Evolutionary conservation across 2,329 filamentous ascomycete species (phyloP), one percentile per base, ranked within the genome.

Genomic region (Albophoma yamanashiensis): DNA sequence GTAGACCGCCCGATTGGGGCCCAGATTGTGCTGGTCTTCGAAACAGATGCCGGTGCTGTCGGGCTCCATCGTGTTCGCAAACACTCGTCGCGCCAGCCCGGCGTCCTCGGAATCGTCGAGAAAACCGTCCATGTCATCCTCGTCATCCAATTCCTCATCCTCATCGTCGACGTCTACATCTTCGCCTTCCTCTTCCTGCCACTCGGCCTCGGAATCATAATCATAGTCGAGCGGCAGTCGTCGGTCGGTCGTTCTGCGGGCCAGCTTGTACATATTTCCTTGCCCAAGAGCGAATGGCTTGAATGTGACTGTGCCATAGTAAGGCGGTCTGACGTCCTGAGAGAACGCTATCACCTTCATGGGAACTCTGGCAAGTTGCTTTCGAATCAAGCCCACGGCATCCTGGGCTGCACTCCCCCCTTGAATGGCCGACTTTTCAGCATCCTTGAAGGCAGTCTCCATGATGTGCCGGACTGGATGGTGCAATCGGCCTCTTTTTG

Each of bases 111-210:
- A 90, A 67, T 95, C 91, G 66, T 96, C 92, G 1, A 97, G 78
- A 68, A 97, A 97, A 22, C 86, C 92, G 4, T 91, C 90, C 86
- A 96, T 89, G 62, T 95, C 92, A 20, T 90, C 89, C n/a, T 85
- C 88, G 60, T 89, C 88, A 60, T 89, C 88, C 0, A 79, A 64
- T n/a, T 82, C 92, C 78, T 82, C 92, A 76, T 82, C 83, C 36
- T 82, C 80, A 11, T 89, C 86, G 25, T 89, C 87, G 34, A 87
- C 78, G 2, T 87, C 82, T 17, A 90, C 81, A 57, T 89, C 86
- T 52, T 89, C 88, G 34, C 88, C 88, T 60, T 76, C 83, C 62
- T 87, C 82, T 61, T 91, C 89, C 68, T 92, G 88, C 90, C 90
- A 95, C 70, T 94, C 91, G 7, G 84, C 89, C 71, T 95, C 90